phyloP scores from a whole-genome alignment of 2,329 filamentous ascomycete species.

The Incumbomyces lentus region DNA sequence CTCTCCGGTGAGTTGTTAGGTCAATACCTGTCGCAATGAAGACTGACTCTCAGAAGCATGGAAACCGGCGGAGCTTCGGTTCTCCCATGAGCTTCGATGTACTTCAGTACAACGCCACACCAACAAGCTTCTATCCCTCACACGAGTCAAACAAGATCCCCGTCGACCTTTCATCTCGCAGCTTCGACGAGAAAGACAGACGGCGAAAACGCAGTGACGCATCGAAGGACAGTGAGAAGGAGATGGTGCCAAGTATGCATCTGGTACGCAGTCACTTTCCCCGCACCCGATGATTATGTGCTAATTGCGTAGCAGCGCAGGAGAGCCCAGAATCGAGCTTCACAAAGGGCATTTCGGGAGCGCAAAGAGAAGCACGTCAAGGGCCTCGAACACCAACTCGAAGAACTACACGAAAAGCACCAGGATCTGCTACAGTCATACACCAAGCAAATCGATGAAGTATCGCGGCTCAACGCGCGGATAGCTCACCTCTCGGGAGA shows the following conservation, averaged over 20 bases:
- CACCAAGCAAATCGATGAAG: slow-evolving; percentile 23
- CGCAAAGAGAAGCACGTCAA: slow-evolving; percentile 87
- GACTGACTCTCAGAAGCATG: slow-evolving; percentile 12
- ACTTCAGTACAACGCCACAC: slow-evolving; percentile 15
- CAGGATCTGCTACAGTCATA: slow-evolving; percentile 25
- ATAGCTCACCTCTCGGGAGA: slow-evolving; percentile 22
- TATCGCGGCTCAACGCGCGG: slow-evolving; percentile 21
- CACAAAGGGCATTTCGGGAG: slow-evolving; percentile 85
- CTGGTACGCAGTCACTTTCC: slow-evolving; percentile 16
- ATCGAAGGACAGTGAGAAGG: slow-evolving; percentile 18
- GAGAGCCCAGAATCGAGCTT: slow-evolving; percentile 89
- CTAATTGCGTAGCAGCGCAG: slow-evolving; percentile 54
- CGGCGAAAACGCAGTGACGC: slow-evolving; percentile 15
- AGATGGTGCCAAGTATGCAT: slow-evolving; percentile 23
- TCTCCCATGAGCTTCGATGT: slow-evolving; percentile 18
- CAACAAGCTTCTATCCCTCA: slow-evolving; percentile 14
- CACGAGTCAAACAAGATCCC: slow-evolving; percentile 18
- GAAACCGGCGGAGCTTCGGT: slow-evolving; percentile 17
- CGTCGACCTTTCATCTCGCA: slow-evolving; percentile 20
- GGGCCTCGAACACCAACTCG: slow-evolving; percentile 68
- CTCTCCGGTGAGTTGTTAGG: slow-evolving; percentile 18
- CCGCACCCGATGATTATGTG: neutral
- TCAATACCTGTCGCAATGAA: neutral
- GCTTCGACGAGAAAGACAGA: slow-evolving; percentile 20
- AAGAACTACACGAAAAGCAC: slow-evolving; percentile 43